Base-by-base conservation (phyloP, 108 stramenopile genomes). In the Nitzschia inconspicua region DNA sequence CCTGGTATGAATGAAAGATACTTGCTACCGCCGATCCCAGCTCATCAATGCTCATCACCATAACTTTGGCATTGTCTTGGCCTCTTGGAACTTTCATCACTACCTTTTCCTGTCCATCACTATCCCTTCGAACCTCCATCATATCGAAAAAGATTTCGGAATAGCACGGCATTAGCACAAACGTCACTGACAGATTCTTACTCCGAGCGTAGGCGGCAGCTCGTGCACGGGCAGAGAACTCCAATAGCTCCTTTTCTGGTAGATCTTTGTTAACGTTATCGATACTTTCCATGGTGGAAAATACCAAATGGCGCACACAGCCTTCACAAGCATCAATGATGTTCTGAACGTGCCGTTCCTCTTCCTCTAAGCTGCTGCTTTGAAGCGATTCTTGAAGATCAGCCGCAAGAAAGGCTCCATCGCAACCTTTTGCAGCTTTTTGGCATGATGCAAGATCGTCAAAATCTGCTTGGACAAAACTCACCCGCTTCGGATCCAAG, bases 301-400 rank as follows among this genome's bases (percentile, higher is more conserved):
- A 73, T 1, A 84, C 83, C 34, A 84, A 47, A 63, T 84, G 83
- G 19, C 50, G 44, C 10, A 79, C 76, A 22, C 44, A 18, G n/a
- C 54, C 68, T 18, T 66, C 74, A 47, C 77, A 85, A n/a, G 84
- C 84, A 67, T 85, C 84, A 60, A 85, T 85, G 28, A 85, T 26
- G 53, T 76, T 76, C 10, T 68, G 42, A 0, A 60, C 69, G 19
- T 57, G 67, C 27, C 42, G 30, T 42, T 80, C 78, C 53, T 79
- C 78, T 31, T 7, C 32, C 43, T 68, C 71, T 34, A 48, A 42
- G 14, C 44, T 34, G 0, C 28, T 18, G 7, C 30, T 49, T 30
- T 57, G 26, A 3, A 42, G 48, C n/a, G n/a, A n/a, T 20, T 70
- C 44, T 31, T 41, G 27, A 22, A 77, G 66, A 42, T 84, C 75